Base-by-base conservation (phyloP, 257 asterid genomes). In the Jaltomata sinuosa region DNA sequence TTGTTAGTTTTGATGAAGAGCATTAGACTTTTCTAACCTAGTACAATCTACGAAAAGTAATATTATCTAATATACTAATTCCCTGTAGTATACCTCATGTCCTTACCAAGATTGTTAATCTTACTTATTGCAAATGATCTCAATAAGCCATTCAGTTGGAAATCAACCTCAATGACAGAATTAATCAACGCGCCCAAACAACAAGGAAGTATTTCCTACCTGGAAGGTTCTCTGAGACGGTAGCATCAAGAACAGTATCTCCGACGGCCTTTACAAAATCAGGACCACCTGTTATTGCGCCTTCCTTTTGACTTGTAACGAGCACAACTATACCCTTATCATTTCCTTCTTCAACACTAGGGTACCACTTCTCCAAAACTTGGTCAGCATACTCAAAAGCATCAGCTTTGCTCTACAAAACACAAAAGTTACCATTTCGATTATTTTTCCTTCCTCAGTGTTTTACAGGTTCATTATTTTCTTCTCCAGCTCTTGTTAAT, bases 371-470 rank as follows among this genome's bases (percentile, higher is more conserved):
- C 80, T 95, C 99, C 86, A 97, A 40, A 52, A 97, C 93, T 91
- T 94, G 97, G 84, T 97, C 99, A 45, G 98, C 99, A 54, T 94
- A 97, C 95, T 97, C 98, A 89, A 97, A 97, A 27, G 98, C 98
- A 87, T 95, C 98, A 1, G 98, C 99, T 91, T 97, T 97, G 92
- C 98, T 97, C 99, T 94, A 87, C 81, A 83, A 85, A 14, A 45
- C 80, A 82, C 78, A 18, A 83, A 83, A 32, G 25, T 22, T 2
- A 53, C 12, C 55, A 62, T 45, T 42, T 76, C 32, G 1, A 42
- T 45, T 25, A 74, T 45, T 74, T 69, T 72, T 27, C 81, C 52
- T 14, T 47, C 14, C 8, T 76, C 25, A 47, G 3, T 76, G 15
- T 29, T 12, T 64, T 10, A 15, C 72, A 64, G 1, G 8, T 31